Conservation (phyloP, 2,329 filamentous ascomycete genomes). For the Trichoderma cornu-damae region DNA sequence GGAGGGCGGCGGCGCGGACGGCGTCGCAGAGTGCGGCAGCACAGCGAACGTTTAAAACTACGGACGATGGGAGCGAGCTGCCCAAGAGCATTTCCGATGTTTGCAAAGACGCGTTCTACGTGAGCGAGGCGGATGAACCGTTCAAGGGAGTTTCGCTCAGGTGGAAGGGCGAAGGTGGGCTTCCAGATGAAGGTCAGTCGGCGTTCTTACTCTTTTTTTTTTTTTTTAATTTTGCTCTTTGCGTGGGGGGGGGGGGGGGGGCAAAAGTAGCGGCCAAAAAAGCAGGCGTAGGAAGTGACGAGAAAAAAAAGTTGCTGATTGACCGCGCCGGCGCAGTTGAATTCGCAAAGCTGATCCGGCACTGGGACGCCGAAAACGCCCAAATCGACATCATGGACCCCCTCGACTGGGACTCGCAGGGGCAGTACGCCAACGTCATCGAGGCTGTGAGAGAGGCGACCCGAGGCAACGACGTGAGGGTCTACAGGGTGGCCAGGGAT, state of each 20-base stretch:
- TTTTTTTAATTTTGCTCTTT: no score
- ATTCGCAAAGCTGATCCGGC: constrained; percentile 62
- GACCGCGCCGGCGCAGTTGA: constrained; percentile 47
- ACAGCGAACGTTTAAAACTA: constrained; percentile 43
- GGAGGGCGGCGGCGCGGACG: constrained; percentile 20
- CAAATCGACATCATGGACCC: constrained; percentile 62
- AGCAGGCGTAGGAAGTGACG: not conserved
- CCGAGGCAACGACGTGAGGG: constrained; percentile 62
- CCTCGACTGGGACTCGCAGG: constrained; percentile 66
- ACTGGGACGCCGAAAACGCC: constrained; percentile 48
- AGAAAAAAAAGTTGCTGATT: not conserved
- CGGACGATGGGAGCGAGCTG: constrained; percentile 51
- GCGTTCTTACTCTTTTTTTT: not conserved
- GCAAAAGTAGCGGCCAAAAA: not conserved
- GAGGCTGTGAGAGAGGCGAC: constrained; percentile 62
- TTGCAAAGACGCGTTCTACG: constrained; percentile 57
- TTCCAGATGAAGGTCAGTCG: constrained; percentile 56
- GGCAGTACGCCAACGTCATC: constrained; percentile 63
- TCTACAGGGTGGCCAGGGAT: constrained; percentile 65
- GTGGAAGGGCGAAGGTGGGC: constrained; percentile 45
- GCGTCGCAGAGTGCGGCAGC: constrained; percentile 22
- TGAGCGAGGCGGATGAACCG: constrained; percentile 79
- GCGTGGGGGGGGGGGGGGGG: no score
- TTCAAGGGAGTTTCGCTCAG: constrained; percentile 71
- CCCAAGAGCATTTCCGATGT: constrained; percentile 53